Evolutionary conservation across 768 basidiomycete species (phyloP), one percentile per base, ranked within the genome.

Genomic region (Sporobolomyces pararoseus): DNA sequence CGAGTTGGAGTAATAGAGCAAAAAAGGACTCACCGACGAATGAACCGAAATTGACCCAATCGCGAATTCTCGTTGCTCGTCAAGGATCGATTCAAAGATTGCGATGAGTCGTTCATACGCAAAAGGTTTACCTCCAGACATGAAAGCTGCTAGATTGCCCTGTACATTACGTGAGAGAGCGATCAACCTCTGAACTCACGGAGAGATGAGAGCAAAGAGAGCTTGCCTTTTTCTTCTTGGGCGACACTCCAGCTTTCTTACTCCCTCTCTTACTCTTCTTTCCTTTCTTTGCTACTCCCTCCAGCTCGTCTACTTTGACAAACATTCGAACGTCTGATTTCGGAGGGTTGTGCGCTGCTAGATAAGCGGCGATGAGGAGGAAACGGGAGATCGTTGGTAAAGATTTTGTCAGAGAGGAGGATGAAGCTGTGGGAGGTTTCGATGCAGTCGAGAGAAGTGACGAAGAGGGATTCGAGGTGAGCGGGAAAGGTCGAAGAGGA

Each of bases 321-420:
- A 81, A 81, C 61, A 79, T 68, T 37, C 78, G 70, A 27, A 81
- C 66, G 71, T 81, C 80, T 34, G 72, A 75, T 71, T 79, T 79
- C 2, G 77, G 69, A 17, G 80, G 78, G 68, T 81, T 80, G 68
- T 78, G 78, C n/a, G 76, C 77, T 19, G 79, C 80, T n/a, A 76
- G 77, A 63, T 79, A 80, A 10, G 75, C 76, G 16, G 79, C 79
- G 14, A 80, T 65, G 47, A 80, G 46, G 35, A 81, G 49, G 54
- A 70, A 80, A 42, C 76, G 77, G 7, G 76, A 79, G 14, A 72
- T 68, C 17, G 62, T 25, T 19, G 73, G 73, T 19, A 74, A 66
- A 4, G 65, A 66, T 35, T 58, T 60, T 17, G 68, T 25, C 0
- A 74, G 58, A 12, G 68, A 53, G 4, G 29, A 37, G 51, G 50